These are phyloP conservation scores for Papiliotrema flavescens DNA, from an alignment of 1,284 basidiomycete genomes.

Conservation along the genomic window DNA sequence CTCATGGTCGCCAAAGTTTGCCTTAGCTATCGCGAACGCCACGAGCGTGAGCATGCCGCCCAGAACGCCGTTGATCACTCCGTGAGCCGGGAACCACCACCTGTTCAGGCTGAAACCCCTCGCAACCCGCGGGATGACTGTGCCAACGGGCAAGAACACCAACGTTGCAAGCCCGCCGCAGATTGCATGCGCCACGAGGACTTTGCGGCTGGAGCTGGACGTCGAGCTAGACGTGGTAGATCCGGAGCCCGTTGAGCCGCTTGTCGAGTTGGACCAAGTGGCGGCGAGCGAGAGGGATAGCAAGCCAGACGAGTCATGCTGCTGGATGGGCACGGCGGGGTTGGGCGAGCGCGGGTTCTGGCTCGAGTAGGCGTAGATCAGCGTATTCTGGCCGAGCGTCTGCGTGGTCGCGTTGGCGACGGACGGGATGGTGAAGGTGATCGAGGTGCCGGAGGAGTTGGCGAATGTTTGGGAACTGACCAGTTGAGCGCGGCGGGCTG, in stretches of 20 bases:
- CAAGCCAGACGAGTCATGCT: conserved; percentile 51
- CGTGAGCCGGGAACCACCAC: conserved; percentile 58
- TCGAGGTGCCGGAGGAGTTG: conserved; percentile 24
- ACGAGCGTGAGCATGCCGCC: conserved; percentile 56
- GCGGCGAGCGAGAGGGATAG: conserved; percentile 52
- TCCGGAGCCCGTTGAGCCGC: not conserved
- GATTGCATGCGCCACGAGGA: conserved; percentile 58
- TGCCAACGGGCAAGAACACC: conserved; percentile 59
- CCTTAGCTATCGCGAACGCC: conserved; percentile 46
- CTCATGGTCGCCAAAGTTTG: conserved; percentile 8
- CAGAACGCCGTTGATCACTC: conserved; percentile 56
- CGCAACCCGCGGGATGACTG: conserved; percentile 58
- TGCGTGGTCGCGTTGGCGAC: conserved; percentile 48
- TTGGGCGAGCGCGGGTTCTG: conserved; percentile 50
- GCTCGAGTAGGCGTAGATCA: conserved; percentile 56
- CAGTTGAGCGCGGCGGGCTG: conserved; percentile 54
- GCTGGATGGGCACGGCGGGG: conserved; percentile 48
- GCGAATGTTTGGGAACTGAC: conserved; percentile 44
- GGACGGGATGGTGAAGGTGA: conserved; percentile 57
- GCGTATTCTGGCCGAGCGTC: conserved; percentile 39
- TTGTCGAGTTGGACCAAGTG: conserved; percentile 13
- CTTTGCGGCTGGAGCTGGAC: conserved; percentile 9
- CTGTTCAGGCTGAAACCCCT: conserved; percentile 54
- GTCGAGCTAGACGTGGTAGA: not conserved
- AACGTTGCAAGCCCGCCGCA: conserved; percentile 58